Conservation (phyloP, 768 basidiomycete species). For the Hypholoma sublateritium region DNA sequence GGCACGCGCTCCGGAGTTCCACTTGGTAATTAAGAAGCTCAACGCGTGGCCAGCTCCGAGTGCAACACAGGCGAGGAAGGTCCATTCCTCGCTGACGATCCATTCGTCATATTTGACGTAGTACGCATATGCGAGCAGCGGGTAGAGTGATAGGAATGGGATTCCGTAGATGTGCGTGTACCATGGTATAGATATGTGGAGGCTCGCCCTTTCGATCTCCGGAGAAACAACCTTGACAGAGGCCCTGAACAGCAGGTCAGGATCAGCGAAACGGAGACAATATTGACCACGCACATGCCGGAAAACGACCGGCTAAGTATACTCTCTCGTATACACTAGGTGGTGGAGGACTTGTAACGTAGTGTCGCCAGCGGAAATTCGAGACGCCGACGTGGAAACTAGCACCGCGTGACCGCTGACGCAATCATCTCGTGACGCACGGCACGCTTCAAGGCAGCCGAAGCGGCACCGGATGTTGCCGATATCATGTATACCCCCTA, state of each 20-base stretch:
- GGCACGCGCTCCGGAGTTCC: conserved; percentile 80
- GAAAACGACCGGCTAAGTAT: background rate
- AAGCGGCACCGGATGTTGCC: conserved; percentile 4
- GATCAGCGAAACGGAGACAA: background rate
- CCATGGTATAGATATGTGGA: conserved; percentile 69
- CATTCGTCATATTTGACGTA: conserved; percentile 88
- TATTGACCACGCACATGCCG: background rate
- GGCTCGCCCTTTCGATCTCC: conserved; percentile 66
- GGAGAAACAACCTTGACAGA: conserved; percentile 57
- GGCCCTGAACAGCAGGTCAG: conserved; percentile 29
- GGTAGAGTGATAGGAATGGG: conserved; percentile 81
- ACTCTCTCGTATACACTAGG: background rate
- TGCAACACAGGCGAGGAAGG: conserved; percentile 86
- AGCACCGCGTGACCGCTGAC: background rate
- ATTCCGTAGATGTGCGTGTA: conserved; percentile 70
- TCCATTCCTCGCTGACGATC: conserved; percentile 96
- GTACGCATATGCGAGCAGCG: conserved; percentile 87
- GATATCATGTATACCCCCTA: conserved; percentile 2
- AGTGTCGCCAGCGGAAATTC: background rate
- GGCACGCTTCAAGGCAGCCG: conserved; percentile 1
- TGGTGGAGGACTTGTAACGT: background rate
- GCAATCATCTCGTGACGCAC: background rate
- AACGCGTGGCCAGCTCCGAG: conserved; percentile 88
- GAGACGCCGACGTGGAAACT: background rate
- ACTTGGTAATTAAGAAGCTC: conserved; percentile 87